Conservation (phyloP, 176 grass and related monocot genomes). For the Hsuehochloa calcarea region DNA sequence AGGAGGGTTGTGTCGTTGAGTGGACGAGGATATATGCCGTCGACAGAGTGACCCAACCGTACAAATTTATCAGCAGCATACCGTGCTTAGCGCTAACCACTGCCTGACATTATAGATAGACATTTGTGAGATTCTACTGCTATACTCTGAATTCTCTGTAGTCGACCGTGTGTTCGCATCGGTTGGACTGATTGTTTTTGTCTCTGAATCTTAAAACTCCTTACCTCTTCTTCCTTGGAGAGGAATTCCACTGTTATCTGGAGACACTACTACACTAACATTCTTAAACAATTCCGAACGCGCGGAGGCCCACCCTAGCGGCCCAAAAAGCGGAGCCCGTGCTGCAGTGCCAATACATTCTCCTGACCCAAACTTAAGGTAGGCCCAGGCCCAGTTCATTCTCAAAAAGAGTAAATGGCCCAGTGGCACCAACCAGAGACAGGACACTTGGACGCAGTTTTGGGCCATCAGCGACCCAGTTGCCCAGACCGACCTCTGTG, state of each 20-base stretch:
- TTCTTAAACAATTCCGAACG: too few relatives aligned
- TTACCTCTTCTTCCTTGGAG: too few relatives aligned
- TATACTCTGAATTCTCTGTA: neutral
- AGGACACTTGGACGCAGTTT: neutral
- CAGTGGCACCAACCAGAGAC: too few relatives aligned
- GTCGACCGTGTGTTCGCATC: neutral
- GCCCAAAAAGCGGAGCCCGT: too few relatives aligned
- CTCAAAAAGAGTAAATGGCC: neutral
- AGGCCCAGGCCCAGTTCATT: neutral
- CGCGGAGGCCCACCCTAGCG: too few relatives aligned
- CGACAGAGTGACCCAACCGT: neutral
- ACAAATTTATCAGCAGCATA: too few relatives aligned
- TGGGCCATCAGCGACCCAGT: neutral
- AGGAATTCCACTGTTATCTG: too few relatives aligned
- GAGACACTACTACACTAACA: too few relatives aligned
- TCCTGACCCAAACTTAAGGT: neutral
- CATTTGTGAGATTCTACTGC: neutral
- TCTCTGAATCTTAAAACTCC: neutral
- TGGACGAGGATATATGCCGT: neutral
- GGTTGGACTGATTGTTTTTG: neutral
- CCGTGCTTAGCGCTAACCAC: neutral
- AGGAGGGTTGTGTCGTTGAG: neutral
- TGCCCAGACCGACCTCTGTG: neutral
- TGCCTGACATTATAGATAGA: neutral
- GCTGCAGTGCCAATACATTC: neutral